Base-by-base conservation (phyloP, 192 early-diverging fungal species). In the Kickxella alabastrina region DNA sequence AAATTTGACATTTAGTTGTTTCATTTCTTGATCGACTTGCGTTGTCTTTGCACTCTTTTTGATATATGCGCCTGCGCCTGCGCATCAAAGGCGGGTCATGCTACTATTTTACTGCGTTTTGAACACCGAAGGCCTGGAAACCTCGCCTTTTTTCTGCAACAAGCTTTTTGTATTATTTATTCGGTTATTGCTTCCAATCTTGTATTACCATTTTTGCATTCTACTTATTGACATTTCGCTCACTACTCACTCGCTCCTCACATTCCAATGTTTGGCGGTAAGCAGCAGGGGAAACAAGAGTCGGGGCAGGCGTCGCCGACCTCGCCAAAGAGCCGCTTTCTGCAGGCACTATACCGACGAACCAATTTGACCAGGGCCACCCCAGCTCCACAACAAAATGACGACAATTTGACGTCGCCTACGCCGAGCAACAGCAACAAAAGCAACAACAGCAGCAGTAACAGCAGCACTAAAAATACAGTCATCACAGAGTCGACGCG, bases 311-410 rank as follows among this genome's bases (percentile, higher is more conserved):
- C n/a, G n/a, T n/a, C n/a, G n/a, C n/a, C n/a, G n/a, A n/a, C n/a
- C n/a, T 52, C 56, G 42, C 21, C 68, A 13, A 38, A 55, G 43
- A 65, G 49, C 27, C 53, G 63, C 36, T 55, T 73, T 48, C 46
- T 73, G 19, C 62, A 64, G 43, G 46, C 69, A 26, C 54, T 73
- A 7, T 73, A 73, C 31, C 46, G 46, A 35, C 46, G 46, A 35
- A 31, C 46, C 28, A 48, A 19, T 3, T 22, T 22, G 40, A 9
- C 40, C 14, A 15, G 40, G 9, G 2, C 9, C 40, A 21, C 40
- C 46, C 15, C 40, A 19, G 17, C 6, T 4, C 15, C 46, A 35
- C 31, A 48, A 17, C 7, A 40, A 17, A 40, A 12, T 21, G 18
- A 40, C 15, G 13, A 4, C 39, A 19, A 40, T 21, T 40, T 12